Evolutionary conservation across 106 monocot genomes (phyloP).

Genomic region (Iris macrosiphon): DNA sequence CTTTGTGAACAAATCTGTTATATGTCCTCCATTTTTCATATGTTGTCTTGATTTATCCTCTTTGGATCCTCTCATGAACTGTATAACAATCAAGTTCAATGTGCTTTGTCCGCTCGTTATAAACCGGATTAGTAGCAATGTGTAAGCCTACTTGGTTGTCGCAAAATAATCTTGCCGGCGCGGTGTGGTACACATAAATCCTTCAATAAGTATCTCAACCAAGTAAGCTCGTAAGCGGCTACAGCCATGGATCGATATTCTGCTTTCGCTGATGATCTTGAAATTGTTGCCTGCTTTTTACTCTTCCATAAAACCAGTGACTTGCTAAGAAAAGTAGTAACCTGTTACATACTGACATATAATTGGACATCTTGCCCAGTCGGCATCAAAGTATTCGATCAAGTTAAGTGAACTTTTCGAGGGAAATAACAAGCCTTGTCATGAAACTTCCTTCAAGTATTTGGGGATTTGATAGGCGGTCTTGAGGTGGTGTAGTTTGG

Average conservation of each 20-base stretch:
- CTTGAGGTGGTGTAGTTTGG: not conserved
- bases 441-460: too few species aligned
- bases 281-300: not conserved
- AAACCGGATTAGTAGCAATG: too few species aligned
- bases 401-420: not conserved
- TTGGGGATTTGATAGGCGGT: too few species aligned
- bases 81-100: too few species aligned
- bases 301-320: not conserved
- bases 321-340: not conserved
- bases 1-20: too few species aligned
- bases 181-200: not conserved
- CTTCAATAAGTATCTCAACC: not conserved
- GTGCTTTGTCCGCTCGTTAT: too few species aligned
- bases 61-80: too few species aligned
- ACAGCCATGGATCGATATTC: not conserved
- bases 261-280: not conserved
- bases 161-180: not conserved
- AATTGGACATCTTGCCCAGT: not conserved
- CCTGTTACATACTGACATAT: not conserved
- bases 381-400: not conserved
- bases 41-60: too few species aligned
- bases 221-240: not conserved
- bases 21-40: too few species aligned
- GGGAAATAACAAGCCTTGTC: not conserved
- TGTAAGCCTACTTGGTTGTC: not conserved